Percentiles rank a stretch among this genome's conserved stretches.
Conservation (phyloP, 805 yeast species). For the Debaryomyces hansenii region DNA sequence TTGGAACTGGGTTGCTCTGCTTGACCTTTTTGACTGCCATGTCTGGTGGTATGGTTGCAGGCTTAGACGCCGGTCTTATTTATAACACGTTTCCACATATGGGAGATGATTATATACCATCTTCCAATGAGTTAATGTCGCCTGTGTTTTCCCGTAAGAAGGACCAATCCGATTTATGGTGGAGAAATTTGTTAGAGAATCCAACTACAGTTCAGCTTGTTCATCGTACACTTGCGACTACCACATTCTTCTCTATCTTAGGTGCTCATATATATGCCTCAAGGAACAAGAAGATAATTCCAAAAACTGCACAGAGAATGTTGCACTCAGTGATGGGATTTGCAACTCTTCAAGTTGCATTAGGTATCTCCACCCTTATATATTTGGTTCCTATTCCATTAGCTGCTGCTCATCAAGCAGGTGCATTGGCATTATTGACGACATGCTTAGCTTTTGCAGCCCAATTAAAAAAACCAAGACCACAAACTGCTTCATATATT, state of each 20-base stretch:
- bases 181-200: conserved; percentile 93
- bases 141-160: conserved; percentile 65
- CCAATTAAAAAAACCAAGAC: conserved; percentile 38
- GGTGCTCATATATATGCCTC: conserved; percentile 71
- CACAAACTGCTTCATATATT: conserved; percentile 30
- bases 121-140: conserved; percentile 73
- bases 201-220: conserved; percentile 94
- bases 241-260: conserved; percentile 72
- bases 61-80: conserved; percentile 94
- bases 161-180: conserved; percentile 72
- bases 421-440: conserved; percentile 87
- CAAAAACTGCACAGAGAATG: conserved; percentile 56
- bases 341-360: conserved; percentile 75
- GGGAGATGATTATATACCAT: conserved; percentile 85
- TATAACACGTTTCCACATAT: conserved; percentile 95
- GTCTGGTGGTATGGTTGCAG: conserved; percentile 98
- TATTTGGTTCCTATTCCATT: conserved; percentile 89
- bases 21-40: conserved; percentile 87
- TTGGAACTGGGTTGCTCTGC: conserved; percentile 57
- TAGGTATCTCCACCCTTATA: conserved; percentile 84
- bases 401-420: conserved; percentile 97
- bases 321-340: conserved; percentile 77
- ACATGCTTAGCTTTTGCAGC: conserved; percentile 56
- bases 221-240: conserved; percentile 81
- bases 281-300: conserved; percentile 49